Evolutionary conservation across 2,329 filamentous ascomycete species (phyloP).

Genomic region (Aspergillus latus): DNA sequence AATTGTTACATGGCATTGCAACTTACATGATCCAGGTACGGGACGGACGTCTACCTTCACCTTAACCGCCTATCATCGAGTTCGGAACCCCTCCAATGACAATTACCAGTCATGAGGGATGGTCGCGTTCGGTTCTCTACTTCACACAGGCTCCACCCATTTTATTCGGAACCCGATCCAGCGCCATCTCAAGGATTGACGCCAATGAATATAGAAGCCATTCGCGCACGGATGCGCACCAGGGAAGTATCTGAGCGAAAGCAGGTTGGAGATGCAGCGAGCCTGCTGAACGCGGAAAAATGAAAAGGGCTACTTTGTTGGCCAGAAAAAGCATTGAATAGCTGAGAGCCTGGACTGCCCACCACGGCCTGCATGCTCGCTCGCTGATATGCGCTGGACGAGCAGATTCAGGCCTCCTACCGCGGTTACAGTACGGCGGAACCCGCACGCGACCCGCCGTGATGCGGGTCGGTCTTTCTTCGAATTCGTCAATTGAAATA

Average conservation of each 20-base stretch:
- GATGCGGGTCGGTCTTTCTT: background rate
- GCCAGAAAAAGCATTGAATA: background rate
- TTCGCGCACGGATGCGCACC: slow-evolving; percentile 68
- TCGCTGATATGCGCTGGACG: background rate
- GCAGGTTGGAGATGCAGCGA: slow-evolving; percentile 86
- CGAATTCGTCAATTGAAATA: background rate
- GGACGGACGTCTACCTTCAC: slow-evolving; percentile 97
- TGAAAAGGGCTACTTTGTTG: slow-evolving; percentile 15
- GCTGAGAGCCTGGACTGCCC: background rate
- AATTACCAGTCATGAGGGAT: slow-evolving; percentile 83
- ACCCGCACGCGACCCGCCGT: background rate
- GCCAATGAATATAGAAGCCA: slow-evolving; percentile 54
- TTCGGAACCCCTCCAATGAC: slow-evolving; percentile 94
- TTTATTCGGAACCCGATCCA: slow-evolving; percentile 36
- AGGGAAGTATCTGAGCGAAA: slow-evolving; percentile 80
- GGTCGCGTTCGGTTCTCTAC: slow-evolving; percentile 51
- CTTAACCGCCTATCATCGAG: slow-evolving; percentile 93
- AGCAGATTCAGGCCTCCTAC: background rate
- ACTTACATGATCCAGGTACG: slow-evolving; percentile 64
- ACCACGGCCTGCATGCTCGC: background rate
- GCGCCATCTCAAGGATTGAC: slow-evolving; percentile 53
- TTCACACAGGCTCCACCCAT: slow-evolving; percentile 41
- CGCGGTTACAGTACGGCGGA: background rate
- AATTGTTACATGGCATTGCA: background rate
- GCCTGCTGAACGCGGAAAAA: slow-evolving; percentile 62